Evolutionary conservation across 805 yeast species (phyloP), one percentile per base, ranked within the genome.

Genomic region (Ogataea pini): DNA sequence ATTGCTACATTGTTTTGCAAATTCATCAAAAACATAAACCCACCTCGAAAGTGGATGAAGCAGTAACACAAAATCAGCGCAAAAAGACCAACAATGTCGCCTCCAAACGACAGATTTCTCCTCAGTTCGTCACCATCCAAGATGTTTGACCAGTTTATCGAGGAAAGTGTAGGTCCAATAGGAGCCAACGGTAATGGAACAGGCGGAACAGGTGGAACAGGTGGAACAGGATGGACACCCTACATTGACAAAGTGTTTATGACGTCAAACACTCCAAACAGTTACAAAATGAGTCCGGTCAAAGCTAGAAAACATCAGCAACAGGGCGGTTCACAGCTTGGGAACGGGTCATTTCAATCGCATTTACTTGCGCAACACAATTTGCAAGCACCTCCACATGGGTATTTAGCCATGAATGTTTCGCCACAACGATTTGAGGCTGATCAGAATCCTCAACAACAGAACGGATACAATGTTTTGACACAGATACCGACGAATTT

Each of bases 121-220:
- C 43, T 55, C 38, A 59, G 63, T 41, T 62, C 66, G n/a, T 60
- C 64, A 39, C 66, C 66, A 8, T 53, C 64, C 4, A 60, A 59
- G 50, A 57, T 59, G 58, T 58, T 60, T 43, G 66, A 62, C 40
- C 60, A 56, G 31, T 50, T 57, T 41, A 44, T 60, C 16, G 61
- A 54, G 17, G 60, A 56, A 10, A 44, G 52, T 14, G 43, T 46
- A 9, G 41, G 38, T 2, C 51, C 50, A 14, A 31, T 36, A 20
- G 44, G n/a, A 14, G 3, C 34, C 34, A 19, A 3, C 36, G 41
- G 29, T 13, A 49, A 46, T 20, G 46, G 44, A 16, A 45, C 49
- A 33, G 45, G 20, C 47, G 7, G 7, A 22, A 22, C 25, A 8
- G 25, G 8, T 22, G 25, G 25, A 22, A 44, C 39, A 43, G 36